Evolutionary conservation across 2,329 filamentous ascomycete species (phyloP), one percentile per base, ranked within the genome.

Genomic region (Tolypocladium capitatum): DNA sequence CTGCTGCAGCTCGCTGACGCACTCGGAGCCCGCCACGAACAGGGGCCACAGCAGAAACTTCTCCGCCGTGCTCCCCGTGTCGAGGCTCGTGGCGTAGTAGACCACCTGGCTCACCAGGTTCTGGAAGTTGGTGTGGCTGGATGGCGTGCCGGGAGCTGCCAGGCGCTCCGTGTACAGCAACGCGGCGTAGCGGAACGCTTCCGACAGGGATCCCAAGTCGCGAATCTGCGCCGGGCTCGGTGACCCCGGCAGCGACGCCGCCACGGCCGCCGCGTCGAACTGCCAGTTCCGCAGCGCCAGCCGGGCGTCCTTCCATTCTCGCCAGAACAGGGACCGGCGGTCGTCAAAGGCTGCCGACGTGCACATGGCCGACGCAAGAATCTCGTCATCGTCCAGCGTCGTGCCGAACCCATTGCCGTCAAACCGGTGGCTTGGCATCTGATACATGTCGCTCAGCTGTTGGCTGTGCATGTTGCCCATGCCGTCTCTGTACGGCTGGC

Each of bases 11-110:
- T 86, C 80, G 54, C 87, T 84, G 52, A 92, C 83, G 58, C 88
- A 94, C 68, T 96, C 91, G 21, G 86, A 89, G 20, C 90, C 90
- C 1, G 84, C 82, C 46, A 96, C 84, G 62, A 96, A 95, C 3
- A 96, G 75, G 3, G 91, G 90, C 91, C 90, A 96, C 9, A 96
- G 78, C 10, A 96, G 69, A 62, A 94, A 95, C 60, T 95, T 94
- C 65, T 94, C 84, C 34, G 84, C 82, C 43, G 74, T 76, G 57
- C 78, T 81, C 36, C 76, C 84, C 3, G 82, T 75, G 52, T 86
- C 81, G 34, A 96, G 80, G 46, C 82, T 83, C 7, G 82, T 84
- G 48, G 92, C 86, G 66, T 94, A 91, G 65, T 82, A 85, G 36
- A 96, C 76, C 1, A 90, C 85, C 54, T 87, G 82, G 59, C 81